These are phyloP conservation scores for Chalaropsis ovoidea DNA, from an alignment of 2,329 filamentous ascomycete species.

Conservation along the genomic window DNA sequence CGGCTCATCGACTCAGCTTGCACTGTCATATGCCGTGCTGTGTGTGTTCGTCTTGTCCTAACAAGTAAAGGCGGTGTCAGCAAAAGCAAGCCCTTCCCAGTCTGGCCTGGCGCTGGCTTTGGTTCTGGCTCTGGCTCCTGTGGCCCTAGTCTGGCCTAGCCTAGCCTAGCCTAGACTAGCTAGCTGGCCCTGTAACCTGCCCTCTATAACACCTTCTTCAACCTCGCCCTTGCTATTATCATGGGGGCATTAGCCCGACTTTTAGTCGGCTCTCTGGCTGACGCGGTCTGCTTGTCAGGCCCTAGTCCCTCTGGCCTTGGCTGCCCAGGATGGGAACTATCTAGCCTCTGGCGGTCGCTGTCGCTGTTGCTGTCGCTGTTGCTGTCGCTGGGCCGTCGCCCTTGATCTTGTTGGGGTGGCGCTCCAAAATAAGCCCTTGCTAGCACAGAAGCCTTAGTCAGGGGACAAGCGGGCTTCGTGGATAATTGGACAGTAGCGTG, in stretches of 20 bases:
- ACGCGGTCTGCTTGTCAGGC: background rate
- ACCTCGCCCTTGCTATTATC: no score
- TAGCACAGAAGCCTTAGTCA: conserved; percentile 1
- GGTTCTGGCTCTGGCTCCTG: no score
- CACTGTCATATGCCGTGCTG: background rate
- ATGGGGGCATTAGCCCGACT: no score
- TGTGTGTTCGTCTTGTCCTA: background rate
- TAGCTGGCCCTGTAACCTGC: background rate
- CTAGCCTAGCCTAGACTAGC: background rate
- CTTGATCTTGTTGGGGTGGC: background rate
- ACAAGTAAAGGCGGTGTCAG: background rate
- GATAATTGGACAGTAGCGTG: background rate
- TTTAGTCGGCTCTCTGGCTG: background rate
- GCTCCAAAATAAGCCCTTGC: background rate
- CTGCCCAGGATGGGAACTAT: no score
- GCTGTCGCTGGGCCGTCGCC: background rate
- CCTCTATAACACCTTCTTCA: no score
- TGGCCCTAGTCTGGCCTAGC: no score
- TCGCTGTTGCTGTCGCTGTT: no score
- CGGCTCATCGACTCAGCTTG: conserved; percentile 2
- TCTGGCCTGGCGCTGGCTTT: no score
- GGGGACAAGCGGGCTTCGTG: background rate
- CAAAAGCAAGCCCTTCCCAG: background rate
- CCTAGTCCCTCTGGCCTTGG: background rate
- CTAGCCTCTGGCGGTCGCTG: no score